Conservation (phyloP, 2,329 filamentous ascomycete genomes). For the Diplodia scrobiculata region DNA sequence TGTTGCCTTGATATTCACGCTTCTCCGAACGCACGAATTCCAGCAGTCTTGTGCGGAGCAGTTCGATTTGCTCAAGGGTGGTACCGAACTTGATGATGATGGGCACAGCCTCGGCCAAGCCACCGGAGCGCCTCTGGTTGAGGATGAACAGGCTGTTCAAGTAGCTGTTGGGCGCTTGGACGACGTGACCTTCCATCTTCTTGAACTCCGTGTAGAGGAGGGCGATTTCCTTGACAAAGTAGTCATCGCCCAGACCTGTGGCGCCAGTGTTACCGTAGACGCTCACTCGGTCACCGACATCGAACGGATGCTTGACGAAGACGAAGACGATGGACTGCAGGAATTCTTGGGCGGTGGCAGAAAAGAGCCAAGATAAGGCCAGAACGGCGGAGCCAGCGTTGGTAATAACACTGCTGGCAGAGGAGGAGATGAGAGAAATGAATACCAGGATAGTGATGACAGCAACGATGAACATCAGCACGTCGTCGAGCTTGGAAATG, state of each 20-base stretch:
- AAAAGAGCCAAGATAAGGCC: constrained; percentile 88
- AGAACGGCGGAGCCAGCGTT: constrained; percentile 86
- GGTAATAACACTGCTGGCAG: constrained; percentile 85
- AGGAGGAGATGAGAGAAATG: constrained; percentile 83
- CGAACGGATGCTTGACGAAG: constrained; percentile 95
- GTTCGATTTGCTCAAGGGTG: constrained; percentile 77
- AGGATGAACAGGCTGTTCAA: constrained; percentile 92
- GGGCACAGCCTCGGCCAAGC: constrained; percentile 80
- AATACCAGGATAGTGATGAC: constrained; percentile 83
- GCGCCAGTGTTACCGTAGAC: constrained; percentile 88
- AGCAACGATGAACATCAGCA: constrained; percentile 83
- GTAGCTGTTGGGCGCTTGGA: constrained; percentile 92
- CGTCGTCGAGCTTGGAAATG: constrained; percentile 82
- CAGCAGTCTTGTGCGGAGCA: constrained; percentile 75
- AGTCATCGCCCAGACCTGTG: constrained; percentile 80
- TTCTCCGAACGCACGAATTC: constrained; percentile 84
- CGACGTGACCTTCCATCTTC: constrained; percentile 96
- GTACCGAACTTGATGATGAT: constrained; percentile 89
- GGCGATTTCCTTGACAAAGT: constrained; percentile 93
- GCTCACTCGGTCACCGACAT: constrained; percentile 89
- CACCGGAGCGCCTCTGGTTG: constrained; percentile 88
- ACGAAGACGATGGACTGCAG: constrained; percentile 92
- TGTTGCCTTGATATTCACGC: constrained; percentile 83
- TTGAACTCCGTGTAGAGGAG: constrained; percentile 96
- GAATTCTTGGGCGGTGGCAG: constrained; percentile 90